Evolutionary conservation across 1,284 basidiomycete genomes (phyloP), one percentile per base, ranked within the genome.

Genomic region (Pterulicium gracile): DNA sequence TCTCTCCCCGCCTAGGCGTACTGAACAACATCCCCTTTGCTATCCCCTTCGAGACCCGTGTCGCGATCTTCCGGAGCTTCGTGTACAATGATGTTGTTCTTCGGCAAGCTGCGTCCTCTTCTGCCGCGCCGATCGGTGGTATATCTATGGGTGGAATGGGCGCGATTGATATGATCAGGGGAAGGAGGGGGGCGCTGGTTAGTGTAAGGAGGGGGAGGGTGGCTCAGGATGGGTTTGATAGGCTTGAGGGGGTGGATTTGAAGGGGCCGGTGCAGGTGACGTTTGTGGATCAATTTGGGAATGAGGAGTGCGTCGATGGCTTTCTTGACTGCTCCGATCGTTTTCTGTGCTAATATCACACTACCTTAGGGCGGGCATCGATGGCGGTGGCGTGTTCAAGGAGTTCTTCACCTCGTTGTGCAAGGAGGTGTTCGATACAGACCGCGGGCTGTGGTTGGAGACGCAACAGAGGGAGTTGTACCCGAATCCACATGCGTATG

Each of bases 381-480:
- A 98, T 56, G 95, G 95, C 1, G 94, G 96, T 2, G 95, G 96
- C 0, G 80, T 98, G 4, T 98, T 97, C 70, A 99, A 98, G 61
- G 96, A 98, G 63, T 96, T 98, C 58, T 77, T 98, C 56, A 98
- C 93, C 1, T 86, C 83, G 12, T 63, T 97, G 17, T 85, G 81
- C 46, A 92, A 88, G 57, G 93, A 98, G 61, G 94, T 88, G 0
- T 98, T 98, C 53, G 92, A 99, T 57, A 88, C 88, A 0, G 81
- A 98, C 58, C 80, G 92, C 14, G 96, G 96, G 1, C 67, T 99
- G 12, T 99, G 95, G 95, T 68, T 93, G 36, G 81, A 79, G 21
- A 98, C 86, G 45, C 77, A 82, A 60, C 81, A 90, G 58, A 90
- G 96, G 49, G 91, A 97, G 64, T 69, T 98, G 44, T 98, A 97